Evolutionary conservation across 768 basidiomycete genomes (phyloP), one percentile per base, ranked within the genome.

Genomic region (Hygrocybe coccinea): DNA sequence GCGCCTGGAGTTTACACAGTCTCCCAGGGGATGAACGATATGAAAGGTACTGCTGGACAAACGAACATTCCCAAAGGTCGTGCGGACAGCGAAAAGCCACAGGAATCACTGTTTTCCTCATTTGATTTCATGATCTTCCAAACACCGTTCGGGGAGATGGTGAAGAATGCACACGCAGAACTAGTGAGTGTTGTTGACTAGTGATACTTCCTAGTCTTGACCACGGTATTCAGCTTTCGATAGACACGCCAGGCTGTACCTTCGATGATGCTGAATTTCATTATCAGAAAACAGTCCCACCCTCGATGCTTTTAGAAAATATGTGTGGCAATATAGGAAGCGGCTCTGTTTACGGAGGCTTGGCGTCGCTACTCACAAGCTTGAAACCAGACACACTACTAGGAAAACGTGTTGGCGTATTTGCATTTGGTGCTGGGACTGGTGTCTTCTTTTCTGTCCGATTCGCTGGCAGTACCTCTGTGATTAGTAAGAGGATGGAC

Each of bases 261-360:
- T 29, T 29, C 8, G 29, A 29, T 29, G 29, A 29, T 29, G 8
- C 29, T 8, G 29, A 29, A 29, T 29, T 29, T 29, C 29, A 29
- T 29, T 29, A 29, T 74, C 76, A 8, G 70, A 76, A 51, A 3
- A 19, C 39, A 11, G 39, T 41, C 19, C 5, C 14, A 10, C 39
- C 39, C 4, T 41, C 39, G 39, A 41, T 41, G 39, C 15, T 41
- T 19, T 19, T 41, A 5, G 39, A 14, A 5, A 41, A 41, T 14
- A 41, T 14, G 15, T 19, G 14, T 41, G 39, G 39, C 14, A 41
- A 11, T 19, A 14, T 41, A 14, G 39, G 39, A 3, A 41, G 14
- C 10, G 39, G 39, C 11, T 41, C 39, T 41, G 10, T 41, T 41
- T 19, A 15, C 19, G 39, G 39, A 41, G 14, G 15, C 5, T 41